Evolutionary conservation across 2,329 filamentous ascomycete genomes (phyloP).

Genomic region (Paecilomyces sp.): DNA sequence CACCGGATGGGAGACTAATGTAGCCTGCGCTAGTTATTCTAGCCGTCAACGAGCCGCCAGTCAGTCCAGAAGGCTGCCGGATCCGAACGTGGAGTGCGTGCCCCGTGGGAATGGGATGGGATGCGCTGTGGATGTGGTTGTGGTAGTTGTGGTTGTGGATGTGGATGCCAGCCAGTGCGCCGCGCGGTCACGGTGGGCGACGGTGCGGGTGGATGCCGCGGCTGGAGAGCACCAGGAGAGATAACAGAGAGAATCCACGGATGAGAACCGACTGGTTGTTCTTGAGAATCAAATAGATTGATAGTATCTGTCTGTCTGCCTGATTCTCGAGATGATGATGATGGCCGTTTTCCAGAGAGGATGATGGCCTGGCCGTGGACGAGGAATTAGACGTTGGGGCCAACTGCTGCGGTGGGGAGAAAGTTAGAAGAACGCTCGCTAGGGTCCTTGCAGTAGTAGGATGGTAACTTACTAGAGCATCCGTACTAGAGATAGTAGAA

Average conservation of each 20-base stretch:
- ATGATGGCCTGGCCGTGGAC: neutral
- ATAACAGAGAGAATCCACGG: neutral
- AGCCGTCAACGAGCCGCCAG: neutral
- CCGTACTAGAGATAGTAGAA: too few relatives aligned
- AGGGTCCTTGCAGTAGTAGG: neutral
- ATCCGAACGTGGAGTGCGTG: conserved; percentile 1
- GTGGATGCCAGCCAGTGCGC: neutral
- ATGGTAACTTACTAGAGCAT: too few relatives aligned
- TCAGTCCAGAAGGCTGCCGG: neutral
- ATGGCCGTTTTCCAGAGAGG: neutral
- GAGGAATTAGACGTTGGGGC: neutral
- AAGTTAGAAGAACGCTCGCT: neutral
- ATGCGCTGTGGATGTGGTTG: too few relatives aligned
- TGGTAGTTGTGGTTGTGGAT: too few relatives aligned
- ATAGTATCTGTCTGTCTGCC: too few relatives aligned
- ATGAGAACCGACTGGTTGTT: neutral
- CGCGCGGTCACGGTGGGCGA: neutral
- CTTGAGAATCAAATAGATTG: neutral
- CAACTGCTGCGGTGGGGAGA: neutral
- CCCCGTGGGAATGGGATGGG: neutral
- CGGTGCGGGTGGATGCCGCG: neutral
- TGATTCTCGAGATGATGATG: neutral
- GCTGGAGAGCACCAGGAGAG: neutral
- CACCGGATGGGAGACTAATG: neutral
- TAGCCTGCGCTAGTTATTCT: neutral